Evolutionary conservation across 352 stramenopile genomes (phyloP).

Genomic region (Phytophthora foliorum): DNA sequence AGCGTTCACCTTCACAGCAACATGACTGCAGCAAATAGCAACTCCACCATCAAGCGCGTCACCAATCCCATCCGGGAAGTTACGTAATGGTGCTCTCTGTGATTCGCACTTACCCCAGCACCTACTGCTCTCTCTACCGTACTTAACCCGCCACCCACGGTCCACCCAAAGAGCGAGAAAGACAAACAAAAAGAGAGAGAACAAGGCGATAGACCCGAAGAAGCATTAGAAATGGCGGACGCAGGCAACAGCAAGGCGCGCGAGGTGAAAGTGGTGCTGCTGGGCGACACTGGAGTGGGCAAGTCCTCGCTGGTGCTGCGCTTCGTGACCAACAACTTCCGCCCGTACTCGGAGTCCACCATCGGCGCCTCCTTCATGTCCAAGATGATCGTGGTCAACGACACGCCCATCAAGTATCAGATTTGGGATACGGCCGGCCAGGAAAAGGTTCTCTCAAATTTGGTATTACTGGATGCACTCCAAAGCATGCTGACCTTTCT

Average conservation of each 20-base stretch:
- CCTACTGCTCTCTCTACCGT: background rate
- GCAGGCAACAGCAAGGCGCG: conserved; percentile 74
- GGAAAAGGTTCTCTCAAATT: conserved; percentile 79
- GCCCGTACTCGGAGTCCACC: conserved; percentile 96
- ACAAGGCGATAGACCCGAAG: conserved; percentile 19
- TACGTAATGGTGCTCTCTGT: background rate
- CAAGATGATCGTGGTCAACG: conserved; percentile 96
- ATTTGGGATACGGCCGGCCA: conserved; percentile 99
- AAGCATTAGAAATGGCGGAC: conserved; percentile 56
- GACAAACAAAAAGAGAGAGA: conserved; percentile 32
- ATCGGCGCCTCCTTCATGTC: conserved; percentile 98
- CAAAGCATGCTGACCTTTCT: background rate
- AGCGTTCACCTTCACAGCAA: no score
- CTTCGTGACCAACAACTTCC: conserved; percentile 98
- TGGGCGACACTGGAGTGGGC: conserved; percentile 95
- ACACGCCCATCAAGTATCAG: conserved; percentile 96
- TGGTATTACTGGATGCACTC: no score
- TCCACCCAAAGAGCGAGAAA: conserved; percentile 13
- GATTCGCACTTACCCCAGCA: background rate
- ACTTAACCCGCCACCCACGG: background rate
- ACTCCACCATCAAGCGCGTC: no score
- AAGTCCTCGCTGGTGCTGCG: conserved; percentile 97
- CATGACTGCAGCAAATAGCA: no score
- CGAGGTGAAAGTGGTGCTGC: conserved; percentile 92
- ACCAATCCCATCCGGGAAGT: no score